These are phyloP conservation scores for Obelidium mucronatum DNA, from an alignment of 192 early-diverging fungal species.

Conservation along the genomic window DNA sequence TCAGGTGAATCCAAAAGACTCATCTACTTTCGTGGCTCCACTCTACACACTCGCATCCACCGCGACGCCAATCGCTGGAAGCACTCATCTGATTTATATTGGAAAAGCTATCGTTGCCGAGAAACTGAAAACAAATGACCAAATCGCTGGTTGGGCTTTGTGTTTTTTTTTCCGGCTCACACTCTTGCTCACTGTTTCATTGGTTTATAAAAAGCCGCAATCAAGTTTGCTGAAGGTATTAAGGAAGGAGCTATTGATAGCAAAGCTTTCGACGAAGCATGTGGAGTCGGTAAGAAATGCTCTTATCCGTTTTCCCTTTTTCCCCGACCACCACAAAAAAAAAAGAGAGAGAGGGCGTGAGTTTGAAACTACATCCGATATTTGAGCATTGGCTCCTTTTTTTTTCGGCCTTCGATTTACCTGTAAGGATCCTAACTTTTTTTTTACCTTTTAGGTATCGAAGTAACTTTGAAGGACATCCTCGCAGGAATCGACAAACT, in stretches of 20 bases:
- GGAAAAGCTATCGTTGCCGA: conserved; percentile 76
- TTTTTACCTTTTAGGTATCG: conserved; percentile 68
- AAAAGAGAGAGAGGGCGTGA: no score
- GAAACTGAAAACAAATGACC: conserved; percentile 77
- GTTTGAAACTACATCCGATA: no score
- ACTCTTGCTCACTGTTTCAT: neutral
- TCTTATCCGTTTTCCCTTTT: conserved; percentile 3
- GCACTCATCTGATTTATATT: conserved; percentile 79
- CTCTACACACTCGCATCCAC: conserved; percentile 90
- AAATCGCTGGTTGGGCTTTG: conserved; percentile 73
- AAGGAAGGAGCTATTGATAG: conserved; percentile 63
- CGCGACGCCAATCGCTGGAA: conserved; percentile 72
- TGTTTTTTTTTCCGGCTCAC: neutral
- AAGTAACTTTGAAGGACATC: conserved; percentile 82
- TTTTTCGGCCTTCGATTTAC: no score
- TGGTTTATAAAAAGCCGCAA: conserved; percentile 71
- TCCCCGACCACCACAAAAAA: neutral
- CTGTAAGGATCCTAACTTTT: neutral
- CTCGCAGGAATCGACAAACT: conserved; percentile 65
- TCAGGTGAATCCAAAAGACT: conserved; percentile 12
- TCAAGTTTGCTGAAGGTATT: conserved; percentile 81
- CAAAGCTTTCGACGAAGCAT: conserved; percentile 79
- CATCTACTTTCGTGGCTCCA: conserved; percentile 67
- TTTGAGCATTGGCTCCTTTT: no score
- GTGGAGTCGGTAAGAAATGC: conserved; percentile 91